Evolutionary conservation across 768 basidiomycete genomes (phyloP).

Genomic region (Suillus luteus): DNA sequence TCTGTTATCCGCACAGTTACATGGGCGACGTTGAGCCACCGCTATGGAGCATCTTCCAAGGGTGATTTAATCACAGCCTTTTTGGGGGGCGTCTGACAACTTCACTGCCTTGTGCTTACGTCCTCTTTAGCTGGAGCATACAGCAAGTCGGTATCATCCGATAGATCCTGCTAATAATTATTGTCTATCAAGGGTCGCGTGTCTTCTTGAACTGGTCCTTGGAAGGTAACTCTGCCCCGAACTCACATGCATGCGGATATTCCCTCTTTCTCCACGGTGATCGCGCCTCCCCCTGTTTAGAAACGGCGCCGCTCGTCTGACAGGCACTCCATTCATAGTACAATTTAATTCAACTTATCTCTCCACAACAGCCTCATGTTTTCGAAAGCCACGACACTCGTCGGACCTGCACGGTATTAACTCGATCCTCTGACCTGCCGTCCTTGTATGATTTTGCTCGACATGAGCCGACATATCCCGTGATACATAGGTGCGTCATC

Average conservation of each 20-base stretch:
- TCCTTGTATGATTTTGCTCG: neutral
- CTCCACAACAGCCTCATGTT: neutral
- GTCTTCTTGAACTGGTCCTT: neutral
- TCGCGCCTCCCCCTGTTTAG: neutral
- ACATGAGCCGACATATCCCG: neutral
- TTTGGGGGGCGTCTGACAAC: neutral
- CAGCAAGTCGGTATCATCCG: conserved; percentile 6
- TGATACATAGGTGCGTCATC: neutral
- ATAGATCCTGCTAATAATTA: neutral
- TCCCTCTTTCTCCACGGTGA: conserved; percentile 1
- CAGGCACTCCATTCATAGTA: neutral
- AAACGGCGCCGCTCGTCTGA: neutral
- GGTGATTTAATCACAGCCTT: neutral
- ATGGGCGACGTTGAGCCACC: neutral
- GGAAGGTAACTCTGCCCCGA: conserved; percentile 4
- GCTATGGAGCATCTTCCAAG: neutral
- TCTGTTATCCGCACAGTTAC: neutral
- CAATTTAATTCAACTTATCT: neutral
- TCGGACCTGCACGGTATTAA: neutral
- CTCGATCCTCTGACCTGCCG: neutral
- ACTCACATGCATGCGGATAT: neutral
- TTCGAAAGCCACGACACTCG: neutral
- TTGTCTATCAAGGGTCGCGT: conserved; percentile 6
- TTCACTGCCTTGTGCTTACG: neutral
- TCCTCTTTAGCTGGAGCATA: neutral